Evolutionary conservation across 2,329 filamentous ascomycete species (phyloP), one percentile per base, ranked within the genome.

Genomic region (Teratosphaeria viscida): DNA sequence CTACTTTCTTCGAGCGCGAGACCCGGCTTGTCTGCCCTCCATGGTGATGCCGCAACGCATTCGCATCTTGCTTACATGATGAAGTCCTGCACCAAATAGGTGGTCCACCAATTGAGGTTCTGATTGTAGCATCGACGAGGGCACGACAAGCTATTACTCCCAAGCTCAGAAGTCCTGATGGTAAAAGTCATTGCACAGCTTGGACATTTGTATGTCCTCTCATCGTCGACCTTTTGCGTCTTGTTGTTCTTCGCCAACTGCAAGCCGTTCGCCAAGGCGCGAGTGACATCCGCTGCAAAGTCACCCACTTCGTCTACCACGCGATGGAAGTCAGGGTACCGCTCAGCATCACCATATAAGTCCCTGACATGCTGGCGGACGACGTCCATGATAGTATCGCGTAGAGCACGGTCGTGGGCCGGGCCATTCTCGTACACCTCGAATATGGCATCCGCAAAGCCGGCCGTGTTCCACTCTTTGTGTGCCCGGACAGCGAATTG

Each of bases 401-500:
- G 32, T 7, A 59, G 52, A 16, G 39, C 11, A 32, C 53, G 32
- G 29, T 56, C 57, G 14, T n/a, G 11, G 2, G 23, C 11, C n/a
- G 52, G 27, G 14, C 57, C 26, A 37, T 10, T 49, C 32, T 43
- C 23, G 34, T 62, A 62, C 16, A 57, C 34, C 19, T 62, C 53
- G 10, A 23, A 7, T 32, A 60, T 37, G 11, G 61, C 61, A 12
- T 54, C 35, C 34, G 57, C 56, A 27, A 62, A 62, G 1, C 16
- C 56, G 1, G 19, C 16, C 8, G 32, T 49, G 12, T 14, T 19
- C 61, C 61, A 60, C 11, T 54, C 53, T 1, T 11, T 7, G 35
- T 53, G 26, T 19, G 59, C 59, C 27, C 58, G 61, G 2, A 54
- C 5, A 16, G 23, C 49, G 57, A 74, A 75, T 0, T 73, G 65